These are phyloP conservation scores for Pythium apleroticum DNA, from an alignment of 352 stramenopile species.

Conservation along the genomic window DNA sequence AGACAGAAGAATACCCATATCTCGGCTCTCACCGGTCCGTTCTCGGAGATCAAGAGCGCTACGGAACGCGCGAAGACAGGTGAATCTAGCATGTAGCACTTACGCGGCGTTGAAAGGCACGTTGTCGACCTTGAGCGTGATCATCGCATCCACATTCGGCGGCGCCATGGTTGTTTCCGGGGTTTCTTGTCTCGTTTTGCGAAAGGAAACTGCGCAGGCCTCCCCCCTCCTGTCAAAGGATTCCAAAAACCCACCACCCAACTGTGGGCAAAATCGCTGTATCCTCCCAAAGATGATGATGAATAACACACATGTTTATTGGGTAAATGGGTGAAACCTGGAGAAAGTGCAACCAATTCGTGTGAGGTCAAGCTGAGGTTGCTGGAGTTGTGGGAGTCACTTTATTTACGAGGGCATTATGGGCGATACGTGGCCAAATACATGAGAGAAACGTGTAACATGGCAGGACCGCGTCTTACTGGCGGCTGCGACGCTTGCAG, in stretches of 20 bases:
- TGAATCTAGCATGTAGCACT: conserved; percentile 21
- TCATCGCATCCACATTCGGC: conserved; percentile 80
- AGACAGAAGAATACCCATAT: neutral
- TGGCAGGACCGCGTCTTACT: neutral
- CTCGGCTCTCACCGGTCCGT: conserved; percentile 5
- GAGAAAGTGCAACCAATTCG: conserved; percentile 5
- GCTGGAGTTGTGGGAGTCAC: no score
- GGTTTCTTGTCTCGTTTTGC: conserved; percentile 16
- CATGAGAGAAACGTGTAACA: no score
- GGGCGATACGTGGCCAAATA: no score
- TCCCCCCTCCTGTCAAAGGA: conserved; percentile 6
- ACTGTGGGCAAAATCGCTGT: neutral
- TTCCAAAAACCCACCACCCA: conserved; percentile 3
- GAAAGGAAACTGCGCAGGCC: conserved; percentile 1
- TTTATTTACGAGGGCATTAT: no score
- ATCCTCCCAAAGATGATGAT: neutral
- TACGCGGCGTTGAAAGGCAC: conserved; percentile 77
- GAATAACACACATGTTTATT: neutral
- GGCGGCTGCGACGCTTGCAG: conserved; percentile 5
- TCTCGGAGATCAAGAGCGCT: conserved; percentile 16
- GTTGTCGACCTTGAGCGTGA: conserved; percentile 90
- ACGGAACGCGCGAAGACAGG: conserved; percentile 15
- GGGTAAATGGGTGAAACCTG: neutral
- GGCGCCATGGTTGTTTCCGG: conserved; percentile 46
- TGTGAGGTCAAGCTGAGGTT: no score